A percentile compares a stretch with the other conserved stretches of the same genome.
phyloP scores from a whole-genome alignment of 2,329 filamentous ascomycete species.

The Ascocoryne sarcoides region DNA sequence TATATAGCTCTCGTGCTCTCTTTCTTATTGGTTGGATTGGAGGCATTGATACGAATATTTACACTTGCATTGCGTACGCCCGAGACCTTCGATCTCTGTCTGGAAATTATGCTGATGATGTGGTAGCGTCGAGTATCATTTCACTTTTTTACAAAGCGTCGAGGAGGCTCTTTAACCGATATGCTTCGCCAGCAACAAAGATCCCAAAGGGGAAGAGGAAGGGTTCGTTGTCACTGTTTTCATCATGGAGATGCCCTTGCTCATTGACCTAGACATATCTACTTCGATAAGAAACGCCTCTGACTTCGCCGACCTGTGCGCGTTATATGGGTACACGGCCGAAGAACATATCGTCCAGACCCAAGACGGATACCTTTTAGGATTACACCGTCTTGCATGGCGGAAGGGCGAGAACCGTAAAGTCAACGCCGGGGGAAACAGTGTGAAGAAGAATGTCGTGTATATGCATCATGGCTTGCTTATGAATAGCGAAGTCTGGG shows the following conservation, averaged over 20 bases:
- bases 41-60: constrained; percentile 73
- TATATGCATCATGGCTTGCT: constrained; percentile 93
- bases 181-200: constrained; percentile 62
- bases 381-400: constrained; percentile 80
- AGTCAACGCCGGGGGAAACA: constrained; percentile 63
- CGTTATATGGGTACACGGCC: constrained; percentile 80
- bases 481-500: constrained; percentile 99
- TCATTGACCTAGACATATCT: constrained; percentile 48
- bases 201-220: constrained; percentile 56
- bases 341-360: constrained; percentile 97
- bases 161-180: constrained; percentile 70
- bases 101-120: constrained; percentile 5
- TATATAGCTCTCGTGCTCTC: constrained; percentile 82
- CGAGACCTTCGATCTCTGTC: background rate
- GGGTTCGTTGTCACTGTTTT: background rate
- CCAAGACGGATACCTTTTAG: constrained; percentile 84
- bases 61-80: constrained; percentile 76
- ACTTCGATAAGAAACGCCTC: constrained; percentile 74
- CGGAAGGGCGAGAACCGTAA: constrained; percentile 65
- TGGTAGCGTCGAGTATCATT: constrained; percentile 66
- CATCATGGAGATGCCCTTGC: background rate
- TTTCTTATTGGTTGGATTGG: constrained; percentile 72
- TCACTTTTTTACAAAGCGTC: constrained; percentile 75
- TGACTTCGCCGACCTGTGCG: constrained; percentile 92
- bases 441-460: constrained; percentile 72